Conservation (phyloP, 1,284 basidiomycete genomes). For the Stygiomarasmius scandens region DNA sequence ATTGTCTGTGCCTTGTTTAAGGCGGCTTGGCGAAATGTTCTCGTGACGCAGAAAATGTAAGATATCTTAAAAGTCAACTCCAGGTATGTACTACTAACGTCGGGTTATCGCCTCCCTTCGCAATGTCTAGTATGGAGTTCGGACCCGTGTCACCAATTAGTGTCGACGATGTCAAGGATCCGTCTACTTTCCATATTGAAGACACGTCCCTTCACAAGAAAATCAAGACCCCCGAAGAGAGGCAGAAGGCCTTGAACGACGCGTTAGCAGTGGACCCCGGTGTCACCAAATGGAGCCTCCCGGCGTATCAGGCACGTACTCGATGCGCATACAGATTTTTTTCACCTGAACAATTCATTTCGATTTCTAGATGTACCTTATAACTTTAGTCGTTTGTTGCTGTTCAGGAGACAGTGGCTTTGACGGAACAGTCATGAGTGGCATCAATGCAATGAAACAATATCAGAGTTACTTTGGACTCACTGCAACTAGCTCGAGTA, state of each 20-base stretch:
- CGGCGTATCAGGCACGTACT: constrained; percentile 41
- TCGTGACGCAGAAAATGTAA: background rate
- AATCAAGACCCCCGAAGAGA: constrained; percentile 40
- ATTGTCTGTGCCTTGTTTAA: background rate
- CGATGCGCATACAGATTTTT: constrained; percentile 1
- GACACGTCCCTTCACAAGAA: background rate
- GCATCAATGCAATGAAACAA: constrained; percentile 54
- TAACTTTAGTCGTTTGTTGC: constrained; percentile 47
- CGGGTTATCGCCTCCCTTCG: background rate
- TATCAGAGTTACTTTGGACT: constrained; percentile 54
- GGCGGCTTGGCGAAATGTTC: background rate
- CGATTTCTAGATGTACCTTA: constrained; percentile 40
- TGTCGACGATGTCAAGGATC: background rate
- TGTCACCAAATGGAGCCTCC: constrained; percentile 37
- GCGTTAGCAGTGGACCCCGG: constrained; percentile 54
- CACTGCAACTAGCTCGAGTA: constrained; percentile 43
- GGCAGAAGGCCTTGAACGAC: constrained; percentile 44
- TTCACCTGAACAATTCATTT: background rate
- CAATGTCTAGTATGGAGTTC: background rate
- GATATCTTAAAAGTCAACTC: background rate
- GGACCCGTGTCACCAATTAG: background rate
- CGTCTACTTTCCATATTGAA: background rate
- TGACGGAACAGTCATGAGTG: constrained; percentile 58
- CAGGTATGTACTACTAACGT: background rate
- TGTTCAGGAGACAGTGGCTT: constrained; percentile 56